phyloP scores from a whole-genome alignment of 2,329 filamentous ascomycete species.

The Penicillium sp. region DNA sequence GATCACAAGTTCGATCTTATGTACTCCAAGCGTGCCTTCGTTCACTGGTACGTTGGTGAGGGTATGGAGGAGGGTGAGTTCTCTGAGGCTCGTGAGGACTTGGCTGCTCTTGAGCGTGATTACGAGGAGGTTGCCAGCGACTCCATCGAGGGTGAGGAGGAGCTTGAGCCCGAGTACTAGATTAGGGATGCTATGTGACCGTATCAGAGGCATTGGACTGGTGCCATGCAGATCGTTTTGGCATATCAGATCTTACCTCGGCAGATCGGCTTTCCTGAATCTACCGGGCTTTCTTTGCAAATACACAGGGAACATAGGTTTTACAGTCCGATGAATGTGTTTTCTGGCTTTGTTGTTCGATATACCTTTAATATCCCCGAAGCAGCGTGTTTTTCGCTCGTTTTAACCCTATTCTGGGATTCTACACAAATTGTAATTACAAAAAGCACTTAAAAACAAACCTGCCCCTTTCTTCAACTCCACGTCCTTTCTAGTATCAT shows the following conservation, averaged over 20 bases:
- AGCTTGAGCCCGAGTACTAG: conserved; percentile 92
- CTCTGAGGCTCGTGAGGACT: conserved; percentile 96
- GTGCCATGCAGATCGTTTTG: conserved; percentile 23
- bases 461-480: neutral
- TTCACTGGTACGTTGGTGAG: conserved; percentile 99
- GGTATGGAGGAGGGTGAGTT: conserved; percentile 99
- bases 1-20: conserved; percentile 99
- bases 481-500: neutral
- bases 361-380: conserved; percentile 44
- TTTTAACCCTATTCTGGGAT: conserved; percentile 25
- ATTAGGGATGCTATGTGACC: conserved; percentile 25
- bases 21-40: conserved; percentile 99
- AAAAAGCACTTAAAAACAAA: conserved; percentile 9
- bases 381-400: conserved; percentile 39
- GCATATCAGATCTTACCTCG: conserved; percentile 24
- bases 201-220: conserved; percentile 19
- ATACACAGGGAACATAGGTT: conserved; percentile 40
- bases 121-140: conserved; percentile 98
- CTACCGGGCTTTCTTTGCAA: conserved; percentile 32
- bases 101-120: conserved; percentile 95
- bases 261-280: conserved; percentile 25
- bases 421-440: conserved; percentile 24
- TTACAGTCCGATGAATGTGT: conserved; percentile 35
- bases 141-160: conserved; percentile 75
- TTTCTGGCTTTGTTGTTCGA: conserved; percentile 38